Evolutionary conservation across 192 early-diverging fungal species (phyloP), one percentile per base, ranked within the genome.

Genomic region (Backusella sp.): DNA sequence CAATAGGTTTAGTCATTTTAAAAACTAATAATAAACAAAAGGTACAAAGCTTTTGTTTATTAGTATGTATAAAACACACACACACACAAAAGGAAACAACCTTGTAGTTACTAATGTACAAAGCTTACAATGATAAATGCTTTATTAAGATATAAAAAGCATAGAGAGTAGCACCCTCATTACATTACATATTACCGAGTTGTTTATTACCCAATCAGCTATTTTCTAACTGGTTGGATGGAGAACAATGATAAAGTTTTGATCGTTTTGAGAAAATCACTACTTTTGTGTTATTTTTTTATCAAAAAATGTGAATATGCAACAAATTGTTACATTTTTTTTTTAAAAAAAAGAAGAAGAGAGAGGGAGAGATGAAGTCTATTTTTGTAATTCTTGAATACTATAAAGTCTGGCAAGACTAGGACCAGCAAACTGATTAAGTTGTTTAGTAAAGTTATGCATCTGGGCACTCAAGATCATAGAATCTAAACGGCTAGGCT

Each of bases 361-460:
- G 53, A 14, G 35, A 44, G 23, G 19, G 35, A 36, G 9, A 66
- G 32, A 49, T 34, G n/a, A 23, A 19, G 14, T 82, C 78, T 87
- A 87, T 69, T 91, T 90, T 75, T 94, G 93, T 73, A 95, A 89
- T 69, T 90, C 91, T 81, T 90, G 89, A 52, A 89, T 88, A 81
- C 89, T 86, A 84, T 92, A 98, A 89, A 99, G 90, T 88, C 96
- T 96, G 76, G 94, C 89, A 79, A 99, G 87, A n/a, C 90, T 92
- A 32, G 97, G 97, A 65, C 97, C 98, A 75, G 96, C 92, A 82
- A 93, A 96, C 86, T 96, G 91, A 73, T 95, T 93, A 49, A 99
- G 86, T 85, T 97, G 94, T 86, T 96, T 94, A 83, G 90, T 93
- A 80, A 95, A 94, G 77, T 96, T 94, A 80, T 97, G 93, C 75